phyloP scores from a whole-genome alignment of 2,329 filamentous ascomycete genomes.

The Rachicladosporium sp. region DNA sequence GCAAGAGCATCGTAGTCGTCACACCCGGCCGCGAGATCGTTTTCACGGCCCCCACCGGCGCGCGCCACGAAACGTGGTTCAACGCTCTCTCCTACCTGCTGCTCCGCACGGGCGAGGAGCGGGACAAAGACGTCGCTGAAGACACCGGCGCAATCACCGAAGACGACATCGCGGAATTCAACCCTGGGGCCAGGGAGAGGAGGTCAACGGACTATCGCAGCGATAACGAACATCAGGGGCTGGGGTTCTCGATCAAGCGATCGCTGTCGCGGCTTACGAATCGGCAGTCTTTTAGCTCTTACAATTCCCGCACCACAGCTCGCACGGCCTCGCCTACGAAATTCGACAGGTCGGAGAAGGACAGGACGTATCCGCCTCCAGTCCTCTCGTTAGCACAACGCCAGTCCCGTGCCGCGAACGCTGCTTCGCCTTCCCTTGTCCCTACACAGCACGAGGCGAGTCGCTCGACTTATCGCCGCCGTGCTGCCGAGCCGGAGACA shows the following conservation, averaged over 20 bases:
- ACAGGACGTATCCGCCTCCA: constrained; percentile 24
- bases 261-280: constrained; percentile 48
- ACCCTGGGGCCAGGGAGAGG: constrained; percentile 37
- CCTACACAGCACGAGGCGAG: constrained; percentile 4
- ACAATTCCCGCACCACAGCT: constrained; percentile 14
- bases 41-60: constrained; percentile 86
- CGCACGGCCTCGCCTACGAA: constrained; percentile 21
- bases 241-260: constrained; percentile 29
- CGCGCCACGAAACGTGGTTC: constrained; percentile 97
- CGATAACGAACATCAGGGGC: constrained; percentile 22
- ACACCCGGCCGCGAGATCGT: constrained; percentile 82
- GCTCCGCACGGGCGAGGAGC: constrained; percentile 51
- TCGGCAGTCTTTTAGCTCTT: constrained; percentile 26
- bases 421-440: constrained; percentile 2
- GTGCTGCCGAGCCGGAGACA: constrained; percentile 1
- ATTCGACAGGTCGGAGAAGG: not conserved
- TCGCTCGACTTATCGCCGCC: constrained; percentile 1
- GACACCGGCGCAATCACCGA: constrained; percentile 39
- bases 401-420: constrained; percentile 1
- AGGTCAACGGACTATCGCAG: not conserved
- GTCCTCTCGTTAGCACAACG: constrained; percentile 19
- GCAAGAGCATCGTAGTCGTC: constrained; percentile 82
- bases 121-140: constrained; percentile 50
- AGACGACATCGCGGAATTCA: constrained; percentile 64
- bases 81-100: constrained; percentile 91